A percentile compares a stretch with the other conserved stretches of the same genome.
Conservation (phyloP, 176 grass and related monocot genomes). For the Panicum miliaceum region DNA sequence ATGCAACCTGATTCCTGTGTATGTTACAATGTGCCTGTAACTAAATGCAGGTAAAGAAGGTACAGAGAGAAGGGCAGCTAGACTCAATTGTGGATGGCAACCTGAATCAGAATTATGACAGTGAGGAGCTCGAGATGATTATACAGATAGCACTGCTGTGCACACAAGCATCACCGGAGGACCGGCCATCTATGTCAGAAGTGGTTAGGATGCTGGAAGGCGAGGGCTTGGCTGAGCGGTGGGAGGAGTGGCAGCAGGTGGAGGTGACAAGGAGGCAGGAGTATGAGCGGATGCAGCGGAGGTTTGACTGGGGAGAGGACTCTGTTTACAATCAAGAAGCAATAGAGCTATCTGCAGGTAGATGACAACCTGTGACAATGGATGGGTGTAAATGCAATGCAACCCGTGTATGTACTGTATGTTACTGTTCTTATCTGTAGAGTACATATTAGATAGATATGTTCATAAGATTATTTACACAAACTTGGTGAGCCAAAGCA, state of each 20-base stretch:
- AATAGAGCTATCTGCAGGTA: constrained; percentile 66
- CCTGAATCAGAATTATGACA: constrained; percentile 48
- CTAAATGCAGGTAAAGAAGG: constrained; percentile 74
- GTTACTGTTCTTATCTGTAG: background rate
- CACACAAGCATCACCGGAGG: constrained; percentile 74
- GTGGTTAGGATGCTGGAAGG: constrained; percentile 92
- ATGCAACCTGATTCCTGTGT: constrained; percentile 2
- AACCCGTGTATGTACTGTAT: background rate
- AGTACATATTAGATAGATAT: constrained; percentile 24
- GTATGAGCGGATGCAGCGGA: constrained; percentile 56
- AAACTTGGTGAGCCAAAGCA: background rate
- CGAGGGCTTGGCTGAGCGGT: constrained; percentile 69
- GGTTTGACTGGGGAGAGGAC: constrained; percentile 69
- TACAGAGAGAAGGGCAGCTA: constrained; percentile 73
- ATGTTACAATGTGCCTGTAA: background rate
- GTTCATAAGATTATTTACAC: background rate
- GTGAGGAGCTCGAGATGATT: constrained; percentile 66
- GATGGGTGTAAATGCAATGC: background rate
- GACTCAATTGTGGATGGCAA: constrained; percentile 74
- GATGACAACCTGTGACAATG: constrained; percentile 37
- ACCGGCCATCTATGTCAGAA: constrained; percentile 85
- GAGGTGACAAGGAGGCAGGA: constrained; percentile 77
- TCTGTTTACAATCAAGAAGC: constrained; percentile 72
- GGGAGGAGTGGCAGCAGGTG: constrained; percentile 91
- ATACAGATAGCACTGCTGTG: constrained; percentile 83